Evolutionary conservation across 202 grass and related monocot genomes (phyloP), one percentile per base, ranked within the genome.

Genomic region (Dendrocalamus latiflorus): DNA sequence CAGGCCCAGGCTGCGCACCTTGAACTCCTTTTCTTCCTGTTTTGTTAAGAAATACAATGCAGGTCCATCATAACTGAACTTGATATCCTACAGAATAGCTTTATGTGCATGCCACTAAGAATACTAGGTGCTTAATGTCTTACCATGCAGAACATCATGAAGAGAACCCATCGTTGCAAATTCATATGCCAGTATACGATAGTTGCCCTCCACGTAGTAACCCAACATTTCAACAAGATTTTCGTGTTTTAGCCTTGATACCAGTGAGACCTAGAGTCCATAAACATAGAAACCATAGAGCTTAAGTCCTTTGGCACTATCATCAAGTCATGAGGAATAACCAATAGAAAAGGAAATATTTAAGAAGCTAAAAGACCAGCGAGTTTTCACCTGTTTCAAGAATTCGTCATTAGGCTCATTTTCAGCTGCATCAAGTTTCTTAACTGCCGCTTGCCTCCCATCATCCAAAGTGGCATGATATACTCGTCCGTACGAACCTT

Each of bases 61-160:
- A 89, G 34, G 13, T 85, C 6, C 4, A 34, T 81, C 4, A 81
- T 41, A 62, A 26, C 56, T 83, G 62, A 75, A 50, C 20, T 80
- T 39, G 43, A 48, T 33, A 64, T 69, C 53, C 62, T 47, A 85
- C 45, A 75, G 12, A 74, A 51, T 50, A 50, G 44, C 12, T 36
- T 45, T 58, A 79, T 76, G 39, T 4, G 18, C 55, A 64, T 66
- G 13, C 24, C 42, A 49, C 57, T 68, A 86, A 62, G 14, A 20
- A 62, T 43, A 61, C 24, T 62, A 28, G 6, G 30, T 39, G 18
- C 36, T 68, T 45, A 75, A 75, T 4, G 15, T 33, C 82, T 55
- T 94, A 97, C 94, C 94, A 68, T 97, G 94, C 81, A 97, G 88
- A 91, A 97, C 88, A 94, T 97, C 90, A 67, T 97, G 94, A 67